Conservation (phyloP, 179 eudicot genomes). For the Silene noctiflora region DNA sequence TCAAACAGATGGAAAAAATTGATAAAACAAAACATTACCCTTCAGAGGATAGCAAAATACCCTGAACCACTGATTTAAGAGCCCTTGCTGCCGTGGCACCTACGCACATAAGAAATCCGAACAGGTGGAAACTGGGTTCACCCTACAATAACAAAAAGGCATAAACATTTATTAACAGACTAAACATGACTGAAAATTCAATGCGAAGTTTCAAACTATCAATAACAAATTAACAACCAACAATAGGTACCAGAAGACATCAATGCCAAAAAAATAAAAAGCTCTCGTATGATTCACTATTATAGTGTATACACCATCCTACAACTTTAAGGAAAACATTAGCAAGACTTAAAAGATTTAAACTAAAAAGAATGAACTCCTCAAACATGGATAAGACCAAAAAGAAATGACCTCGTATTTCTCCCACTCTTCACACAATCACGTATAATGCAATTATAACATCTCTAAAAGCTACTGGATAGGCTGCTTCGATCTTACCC, state of each 20-base stretch:
- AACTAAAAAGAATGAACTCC: not conserved
- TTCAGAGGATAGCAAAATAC: constrained; percentile 79
- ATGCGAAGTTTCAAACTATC: not conserved
- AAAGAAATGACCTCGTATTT: not conserved
- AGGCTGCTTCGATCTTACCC: not conserved
- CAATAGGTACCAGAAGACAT: not conserved
- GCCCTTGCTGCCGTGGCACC: constrained; percentile 94
- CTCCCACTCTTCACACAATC: not conserved
- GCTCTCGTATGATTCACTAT: not conserved
- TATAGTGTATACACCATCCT: not conserved
- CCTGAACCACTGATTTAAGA: constrained; percentile 77
- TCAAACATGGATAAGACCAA: not conserved
- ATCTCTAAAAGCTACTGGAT: not conserved
- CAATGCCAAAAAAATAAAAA: not conserved
- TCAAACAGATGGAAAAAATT: not conserved
- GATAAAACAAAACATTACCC: constrained; percentile 39
- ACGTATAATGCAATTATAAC: not conserved
- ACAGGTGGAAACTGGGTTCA: constrained; percentile 79
- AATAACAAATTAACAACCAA: constrained; percentile 1
- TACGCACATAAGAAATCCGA: constrained; percentile 70
- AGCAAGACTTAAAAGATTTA: not conserved
- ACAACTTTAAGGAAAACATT: not conserved
- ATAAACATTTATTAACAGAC: constrained; percentile 9
- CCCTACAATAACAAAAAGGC: constrained; percentile 36
- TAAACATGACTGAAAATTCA: not conserved